Conservation (phyloP, 2,329 filamentous ascomycete genomes). For the Trichophyton mentagrophytes region DNA sequence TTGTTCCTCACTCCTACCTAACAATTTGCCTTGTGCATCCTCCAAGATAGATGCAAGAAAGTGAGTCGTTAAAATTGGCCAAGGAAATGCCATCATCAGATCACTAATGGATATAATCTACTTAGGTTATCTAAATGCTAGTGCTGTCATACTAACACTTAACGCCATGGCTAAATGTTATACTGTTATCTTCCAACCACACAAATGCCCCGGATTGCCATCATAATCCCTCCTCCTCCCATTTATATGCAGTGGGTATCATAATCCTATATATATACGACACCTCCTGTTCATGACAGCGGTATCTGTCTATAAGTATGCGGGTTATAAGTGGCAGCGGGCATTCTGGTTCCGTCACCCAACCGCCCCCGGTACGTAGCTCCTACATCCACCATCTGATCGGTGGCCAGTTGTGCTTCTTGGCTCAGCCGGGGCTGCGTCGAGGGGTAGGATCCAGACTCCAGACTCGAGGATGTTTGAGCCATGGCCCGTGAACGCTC, state of each 20-base stretch:
- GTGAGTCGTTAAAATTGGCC: too few species aligned
- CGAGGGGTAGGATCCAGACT: not conserved
- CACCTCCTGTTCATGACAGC: not conserved
- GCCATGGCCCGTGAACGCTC: slow-evolving; percentile 21
- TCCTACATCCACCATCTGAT: slow-evolving; percentile 24
- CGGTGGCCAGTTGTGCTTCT: slow-evolving; percentile 28
- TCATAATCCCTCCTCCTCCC: not conserved
- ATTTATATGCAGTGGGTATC: not conserved
- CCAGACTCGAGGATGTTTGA: slow-evolving; percentile 8
- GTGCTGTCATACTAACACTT: too few species aligned
- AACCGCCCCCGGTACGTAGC: slow-evolving; percentile 15
- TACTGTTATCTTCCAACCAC: too few species aligned
- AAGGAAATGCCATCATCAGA: too few species aligned
- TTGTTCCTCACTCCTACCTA: too few species aligned
- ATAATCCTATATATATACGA: not conserved
- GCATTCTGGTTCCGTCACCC: not conserved
- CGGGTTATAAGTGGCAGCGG: not conserved
- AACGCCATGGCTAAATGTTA: too few species aligned
- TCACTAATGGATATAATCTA: too few species aligned
- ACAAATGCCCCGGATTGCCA: too few species aligned
- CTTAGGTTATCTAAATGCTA: too few species aligned
- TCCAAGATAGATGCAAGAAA: too few species aligned
- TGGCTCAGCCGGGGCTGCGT: slow-evolving; percentile 15
- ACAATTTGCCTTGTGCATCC: too few species aligned
- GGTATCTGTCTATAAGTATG: not conserved